These are phyloP conservation scores for Cladosporium halotolerans DNA, from an alignment of 2,329 filamentous ascomycete genomes.

Conservation along the genomic window DNA sequence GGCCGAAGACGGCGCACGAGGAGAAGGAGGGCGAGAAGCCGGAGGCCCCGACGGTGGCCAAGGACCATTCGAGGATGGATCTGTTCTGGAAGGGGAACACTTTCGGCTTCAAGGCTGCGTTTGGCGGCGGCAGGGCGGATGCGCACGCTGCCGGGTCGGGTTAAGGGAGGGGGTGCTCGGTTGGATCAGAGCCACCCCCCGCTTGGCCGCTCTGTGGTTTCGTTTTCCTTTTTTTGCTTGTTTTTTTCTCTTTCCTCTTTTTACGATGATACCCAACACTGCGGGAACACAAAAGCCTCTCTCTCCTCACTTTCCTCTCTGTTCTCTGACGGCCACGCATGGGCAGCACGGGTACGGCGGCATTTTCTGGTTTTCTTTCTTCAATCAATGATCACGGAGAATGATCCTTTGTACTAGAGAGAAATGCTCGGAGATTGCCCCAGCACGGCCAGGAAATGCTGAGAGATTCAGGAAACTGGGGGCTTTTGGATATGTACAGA, in stretches of 20 bases:
- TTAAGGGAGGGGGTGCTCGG: no score
- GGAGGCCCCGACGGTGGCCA: not conserved
- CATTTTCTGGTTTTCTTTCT: no score
- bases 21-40: not conserved
- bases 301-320: not conserved
- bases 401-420: no score
- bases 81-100: conserved; percentile 16
- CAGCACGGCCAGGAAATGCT: no score
- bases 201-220: not conserved
- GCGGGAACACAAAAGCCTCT: conserved; percentile 1
- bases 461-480: no score
- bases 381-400: no score
- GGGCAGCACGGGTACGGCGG: not conserved
- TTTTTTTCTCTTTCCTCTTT: not conserved
- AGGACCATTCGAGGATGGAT: conserved; percentile 13
- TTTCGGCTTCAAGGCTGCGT: conserved; percentile 13
- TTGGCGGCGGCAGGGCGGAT: conserved; percentile 8
- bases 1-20: conserved; percentile 17
- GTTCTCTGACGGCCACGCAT: not conserved
- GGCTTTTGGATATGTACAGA: no score
- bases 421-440: no score
- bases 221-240: not conserved
- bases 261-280: conserved; percentile 10
- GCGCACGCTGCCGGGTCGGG: not conserved
- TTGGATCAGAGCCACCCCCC: no score